Conservation (phyloP, 345 rosid species). For the Linum trigynum region DNA sequence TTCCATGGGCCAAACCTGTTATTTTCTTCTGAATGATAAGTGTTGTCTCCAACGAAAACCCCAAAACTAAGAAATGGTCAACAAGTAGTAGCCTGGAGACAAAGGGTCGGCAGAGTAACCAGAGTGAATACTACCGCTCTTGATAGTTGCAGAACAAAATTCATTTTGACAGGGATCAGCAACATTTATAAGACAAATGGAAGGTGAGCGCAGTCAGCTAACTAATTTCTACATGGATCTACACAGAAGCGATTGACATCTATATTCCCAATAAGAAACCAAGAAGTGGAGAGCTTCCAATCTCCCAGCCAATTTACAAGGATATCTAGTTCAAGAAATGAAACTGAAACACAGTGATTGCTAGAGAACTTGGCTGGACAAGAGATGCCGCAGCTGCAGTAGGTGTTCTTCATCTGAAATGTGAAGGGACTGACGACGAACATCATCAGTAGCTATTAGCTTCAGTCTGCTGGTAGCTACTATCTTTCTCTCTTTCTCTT, state of each 20-base stretch:
- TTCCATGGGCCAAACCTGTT: no score
- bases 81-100: no score
- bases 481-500: neutral
- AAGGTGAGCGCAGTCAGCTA: no score
- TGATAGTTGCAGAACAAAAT: no score
- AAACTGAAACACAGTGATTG: neutral
- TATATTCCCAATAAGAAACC: neutral
- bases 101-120: no score
- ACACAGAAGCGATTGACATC: neutral
- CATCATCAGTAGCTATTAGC: neutral
- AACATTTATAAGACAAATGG: neutral
- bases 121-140: no score
- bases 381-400: constrained; percentile 18
- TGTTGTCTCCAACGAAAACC: no score
- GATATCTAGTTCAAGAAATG: constrained; percentile 3
- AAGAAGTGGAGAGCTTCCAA: neutral
- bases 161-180: neutral
- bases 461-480: neutral
- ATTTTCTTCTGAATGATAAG: no score
- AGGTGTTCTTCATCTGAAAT: constrained; percentile 22
- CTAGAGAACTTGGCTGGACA: constrained; percentile 25
- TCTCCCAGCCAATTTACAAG: constrained; percentile 3
- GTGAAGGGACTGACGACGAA: constrained; percentile 17
- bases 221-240: neutral
- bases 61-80: no score